Conservation (phyloP, 1,139 yeast genomes). For the Hyphopichia wangnamkhiaoensis region DNA sequence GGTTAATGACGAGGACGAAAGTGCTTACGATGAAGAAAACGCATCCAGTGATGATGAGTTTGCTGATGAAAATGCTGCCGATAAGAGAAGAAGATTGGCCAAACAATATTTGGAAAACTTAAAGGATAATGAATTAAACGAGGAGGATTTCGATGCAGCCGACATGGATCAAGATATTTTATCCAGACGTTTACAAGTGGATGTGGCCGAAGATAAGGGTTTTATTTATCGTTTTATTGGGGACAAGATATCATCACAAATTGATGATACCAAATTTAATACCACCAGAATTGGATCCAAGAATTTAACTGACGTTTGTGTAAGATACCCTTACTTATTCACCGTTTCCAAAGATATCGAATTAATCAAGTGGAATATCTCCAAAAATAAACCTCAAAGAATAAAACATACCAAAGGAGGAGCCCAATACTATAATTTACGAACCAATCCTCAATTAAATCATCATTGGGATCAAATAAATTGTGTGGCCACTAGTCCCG, state of each 20-base stretch:
- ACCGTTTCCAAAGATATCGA: slow-evolving; percentile 84
- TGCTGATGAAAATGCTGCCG: slow-evolving; percentile 81
- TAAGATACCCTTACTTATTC: slow-evolving; percentile 62
- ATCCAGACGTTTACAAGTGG: slow-evolving; percentile 76
- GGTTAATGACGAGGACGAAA: slow-evolving; percentile 29
- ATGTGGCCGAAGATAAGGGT: slow-evolving; percentile 89
- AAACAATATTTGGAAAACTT: slow-evolving; percentile 86
- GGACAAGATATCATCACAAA: slow-evolving; percentile 42
- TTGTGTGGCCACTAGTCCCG: slow-evolving; percentile 81
- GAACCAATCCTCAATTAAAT: slow-evolving; percentile 39
- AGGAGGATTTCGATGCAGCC: slow-evolving; percentile 81
- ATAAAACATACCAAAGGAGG: slow-evolving; percentile 71
- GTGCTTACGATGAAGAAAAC: slow-evolving; percentile 37
- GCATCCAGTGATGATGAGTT: slow-evolving; percentile 69
- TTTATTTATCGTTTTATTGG: slow-evolving; percentile 71
- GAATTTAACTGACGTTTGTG: slow-evolving; percentile 54
- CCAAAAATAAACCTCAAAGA: slow-evolving; percentile 55
- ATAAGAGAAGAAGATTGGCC: slow-evolving; percentile 90
- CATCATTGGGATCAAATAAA: slow-evolving; percentile 79
- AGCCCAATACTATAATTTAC: slow-evolving; percentile 34
- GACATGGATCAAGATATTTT: slow-evolving; percentile 88
- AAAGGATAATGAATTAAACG: slow-evolving; percentile 51
- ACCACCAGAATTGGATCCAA: slow-evolving; percentile 62
- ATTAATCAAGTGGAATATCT: slow-evolving; percentile 72
- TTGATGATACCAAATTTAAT: slow-evolving; percentile 33